Percentiles rank a stretch among this genome's conserved stretches.
Conservation (phyloP, 2,329 filamentous ascomycete species). For the Ceratocystiopsis minuta region DNA sequence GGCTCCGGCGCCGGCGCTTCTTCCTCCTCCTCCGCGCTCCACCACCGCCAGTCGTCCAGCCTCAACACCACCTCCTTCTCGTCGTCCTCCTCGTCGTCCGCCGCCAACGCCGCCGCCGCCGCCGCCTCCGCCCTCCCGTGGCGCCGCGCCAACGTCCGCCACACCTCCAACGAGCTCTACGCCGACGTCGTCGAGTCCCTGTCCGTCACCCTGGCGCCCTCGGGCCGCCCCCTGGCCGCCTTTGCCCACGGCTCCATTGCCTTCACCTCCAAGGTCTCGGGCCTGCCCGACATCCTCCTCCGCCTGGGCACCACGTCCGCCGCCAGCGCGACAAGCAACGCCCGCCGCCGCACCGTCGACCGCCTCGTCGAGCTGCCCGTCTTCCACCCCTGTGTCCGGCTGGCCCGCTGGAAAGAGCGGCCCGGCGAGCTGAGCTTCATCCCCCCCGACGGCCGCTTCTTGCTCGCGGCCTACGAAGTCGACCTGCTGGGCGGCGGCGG, state of each 20-base stretch:
- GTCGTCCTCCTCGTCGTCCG: conserved; percentile 11
- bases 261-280: conserved; percentile 89
- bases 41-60: neutral
- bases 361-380: conserved; percentile 72
- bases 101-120: conserved; percentile 19
- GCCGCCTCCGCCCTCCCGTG: conserved; percentile 51
- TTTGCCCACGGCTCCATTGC: conserved; percentile 84
- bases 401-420: conserved; percentile 75
- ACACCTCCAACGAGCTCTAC: conserved; percentile 94
- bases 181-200: conserved; percentile 89
- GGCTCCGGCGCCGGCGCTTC: conserved; percentile 1
- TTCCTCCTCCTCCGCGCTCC: neutral
- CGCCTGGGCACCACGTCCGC: conserved; percentile 27
- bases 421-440: conserved; percentile 91
- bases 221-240: conserved; percentile 69
- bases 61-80: neutral
- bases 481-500: conserved; percentile 55
- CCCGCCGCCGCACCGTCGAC: conserved; percentile 58
- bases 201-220: conserved; percentile 74
- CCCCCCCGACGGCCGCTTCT: conserved; percentile 84
- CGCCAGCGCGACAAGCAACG: conserved; percentile 40
- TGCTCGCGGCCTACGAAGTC: conserved; percentile 85
- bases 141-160: conserved; percentile 78
- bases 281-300: conserved; percentile 76
- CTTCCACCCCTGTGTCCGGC: conserved; percentile 85